phyloP scores from a whole-genome alignment of 257 asterid species.

The Solanum pinnatisectum region DNA sequence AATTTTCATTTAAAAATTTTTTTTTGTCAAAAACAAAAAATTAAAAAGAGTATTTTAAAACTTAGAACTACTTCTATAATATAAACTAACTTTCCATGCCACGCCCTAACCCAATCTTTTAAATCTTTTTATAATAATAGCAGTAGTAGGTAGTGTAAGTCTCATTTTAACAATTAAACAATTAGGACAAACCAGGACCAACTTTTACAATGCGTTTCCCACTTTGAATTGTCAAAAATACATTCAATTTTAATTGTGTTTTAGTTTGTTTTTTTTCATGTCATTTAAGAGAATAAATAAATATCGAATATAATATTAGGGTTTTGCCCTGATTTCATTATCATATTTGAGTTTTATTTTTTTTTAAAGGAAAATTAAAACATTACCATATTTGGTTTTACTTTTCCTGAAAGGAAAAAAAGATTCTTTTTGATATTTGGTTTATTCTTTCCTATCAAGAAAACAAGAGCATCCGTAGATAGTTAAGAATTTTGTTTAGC shows the following conservation, averaged over 20 bases:
- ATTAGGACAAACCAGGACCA: not conserved
- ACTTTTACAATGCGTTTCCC: not conserved
- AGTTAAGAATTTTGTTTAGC: no score
- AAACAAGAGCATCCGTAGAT: no score
- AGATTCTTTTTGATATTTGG: no score
- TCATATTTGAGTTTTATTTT: no score
- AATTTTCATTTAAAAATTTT: no score
- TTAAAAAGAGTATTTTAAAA: not conserved
- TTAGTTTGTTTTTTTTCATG: not conserved
- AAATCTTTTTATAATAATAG: not conserved
- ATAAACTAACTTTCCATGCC: not conserved
- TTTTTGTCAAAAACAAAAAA: not conserved
- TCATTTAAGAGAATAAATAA: not conserved
- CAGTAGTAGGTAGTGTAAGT: not conserved
- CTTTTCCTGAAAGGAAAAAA: no score
- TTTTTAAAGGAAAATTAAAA: no score
- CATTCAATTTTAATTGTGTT: not conserved
- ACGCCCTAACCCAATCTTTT: not conserved
- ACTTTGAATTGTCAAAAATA: not conserved
- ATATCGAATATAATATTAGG: not conserved
- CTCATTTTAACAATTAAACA: not conserved
- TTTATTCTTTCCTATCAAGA: no score
- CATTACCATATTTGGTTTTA: no score
- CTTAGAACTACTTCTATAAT: not conserved
- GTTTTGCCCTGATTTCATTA: no score